These are phyloP conservation scores for Thinopyrum obtusiflorum DNA, from an alignment of 202 grass and related monocot genomes.

Conservation along the genomic window DNA sequence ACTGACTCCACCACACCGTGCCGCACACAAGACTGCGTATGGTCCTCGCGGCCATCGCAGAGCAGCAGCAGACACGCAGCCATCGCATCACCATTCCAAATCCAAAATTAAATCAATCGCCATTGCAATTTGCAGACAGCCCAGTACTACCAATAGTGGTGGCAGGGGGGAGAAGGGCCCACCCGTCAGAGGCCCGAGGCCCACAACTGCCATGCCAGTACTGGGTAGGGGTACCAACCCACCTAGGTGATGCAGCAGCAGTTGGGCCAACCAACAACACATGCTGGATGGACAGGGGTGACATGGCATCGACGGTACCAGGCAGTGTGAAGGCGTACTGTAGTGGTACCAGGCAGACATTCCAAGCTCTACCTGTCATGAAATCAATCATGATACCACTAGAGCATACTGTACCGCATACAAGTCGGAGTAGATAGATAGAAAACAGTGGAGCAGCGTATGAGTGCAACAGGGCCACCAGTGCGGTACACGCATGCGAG, in stretches of 20 bases:
- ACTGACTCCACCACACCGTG: neutral
- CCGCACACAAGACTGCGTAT: slow-evolving; percentile 9
- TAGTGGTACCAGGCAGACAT: slow-evolving; percentile 15
- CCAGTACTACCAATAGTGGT: neutral
- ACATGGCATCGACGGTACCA: slow-evolving; percentile 14
- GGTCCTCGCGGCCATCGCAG: neutral
- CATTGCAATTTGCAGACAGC: neutral
- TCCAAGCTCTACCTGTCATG: neutral
- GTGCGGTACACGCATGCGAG: slow-evolving; percentile 32
- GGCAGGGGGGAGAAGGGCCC: slow-evolving; percentile 10
- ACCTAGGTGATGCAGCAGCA: neutral
- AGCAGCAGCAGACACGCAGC: neutral
- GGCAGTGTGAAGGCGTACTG: neutral
- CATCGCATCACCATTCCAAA: neutral
- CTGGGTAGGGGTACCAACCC: neutral
- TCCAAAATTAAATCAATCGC: neutral
- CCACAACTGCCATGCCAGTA: neutral
- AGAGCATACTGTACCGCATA: neutral
- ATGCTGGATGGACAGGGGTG: neutral
- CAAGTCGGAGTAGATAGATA: neutral
- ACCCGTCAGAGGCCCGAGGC: neutral
- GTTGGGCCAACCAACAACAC: neutral
- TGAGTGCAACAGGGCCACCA: slow-evolving; percentile 17
- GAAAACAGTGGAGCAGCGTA: neutral
- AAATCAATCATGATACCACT: neutral